Conservation (phyloP, 2,329 filamentous ascomycete genomes). For the Aspergillus ochraceoroseus region DNA sequence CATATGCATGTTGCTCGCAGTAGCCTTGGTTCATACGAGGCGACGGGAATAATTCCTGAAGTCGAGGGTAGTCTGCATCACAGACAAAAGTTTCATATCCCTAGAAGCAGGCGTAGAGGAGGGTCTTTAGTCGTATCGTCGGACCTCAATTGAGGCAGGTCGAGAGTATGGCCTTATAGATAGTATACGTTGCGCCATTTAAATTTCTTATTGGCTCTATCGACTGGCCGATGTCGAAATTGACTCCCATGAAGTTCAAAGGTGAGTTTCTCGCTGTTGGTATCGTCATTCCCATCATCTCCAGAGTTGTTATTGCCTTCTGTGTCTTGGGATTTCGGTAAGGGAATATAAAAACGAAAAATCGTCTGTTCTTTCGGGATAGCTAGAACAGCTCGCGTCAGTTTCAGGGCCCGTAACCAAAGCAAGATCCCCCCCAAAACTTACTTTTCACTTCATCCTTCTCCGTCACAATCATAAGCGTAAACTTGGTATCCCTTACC, state of each 20-base stretch:
- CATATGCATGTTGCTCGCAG: no score
- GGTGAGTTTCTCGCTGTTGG: conserved; percentile 50
- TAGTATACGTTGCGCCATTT: conserved; percentile 75
- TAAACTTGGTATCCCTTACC: conserved; percentile 78
- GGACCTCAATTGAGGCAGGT: no score
- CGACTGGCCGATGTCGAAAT: conserved; percentile 74
- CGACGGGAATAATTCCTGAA: no score
- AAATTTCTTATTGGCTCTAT: conserved; percentile 87
- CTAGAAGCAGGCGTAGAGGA: no score
- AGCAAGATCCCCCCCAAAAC: conserved; percentile 20
- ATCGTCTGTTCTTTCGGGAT: conserved; percentile 87
- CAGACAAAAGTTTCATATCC: no score
- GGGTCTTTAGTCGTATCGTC: no score
- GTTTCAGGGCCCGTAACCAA: not conserved
- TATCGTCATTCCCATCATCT: conserved; percentile 17
- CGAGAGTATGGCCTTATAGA: conserved; percentile 50
- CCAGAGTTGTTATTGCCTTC: conserved; percentile 13
- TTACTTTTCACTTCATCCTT: conserved; percentile 64
- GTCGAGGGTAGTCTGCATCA: no score
- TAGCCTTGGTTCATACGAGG: no score
- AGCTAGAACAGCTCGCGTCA: conserved; percentile 35
- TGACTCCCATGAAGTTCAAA: conserved; percentile 87
- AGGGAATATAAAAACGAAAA: conserved; percentile 69
- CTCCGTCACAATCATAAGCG: conserved; percentile 75
- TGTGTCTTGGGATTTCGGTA: conserved; percentile 25